Percentiles rank a stretch among this genome's conserved stretches.
Evolutionary conservation across 176 grass and related monocot species (phyloP).

Genomic region (Guadua angustifolia): DNA sequence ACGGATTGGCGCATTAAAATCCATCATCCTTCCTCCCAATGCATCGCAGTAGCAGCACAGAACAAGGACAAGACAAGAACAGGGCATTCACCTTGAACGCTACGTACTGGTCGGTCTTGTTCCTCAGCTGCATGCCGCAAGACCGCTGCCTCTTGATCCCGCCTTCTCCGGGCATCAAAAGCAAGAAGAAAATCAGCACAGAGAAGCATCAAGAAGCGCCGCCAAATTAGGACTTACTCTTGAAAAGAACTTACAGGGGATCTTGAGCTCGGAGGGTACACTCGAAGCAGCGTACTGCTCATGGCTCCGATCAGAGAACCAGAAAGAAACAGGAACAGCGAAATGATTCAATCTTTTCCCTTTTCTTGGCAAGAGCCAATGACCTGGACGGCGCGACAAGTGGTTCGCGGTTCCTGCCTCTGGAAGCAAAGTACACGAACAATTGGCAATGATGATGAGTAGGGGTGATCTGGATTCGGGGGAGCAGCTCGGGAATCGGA

Average conservation of each 20-base stretch:
- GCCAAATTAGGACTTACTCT: neutral
- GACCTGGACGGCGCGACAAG: conserved; percentile 3
- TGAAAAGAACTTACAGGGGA: conserved; percentile 64
- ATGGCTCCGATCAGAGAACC: conserved; percentile 35
- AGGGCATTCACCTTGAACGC: conserved; percentile 75
- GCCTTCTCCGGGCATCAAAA: conserved; percentile 43
- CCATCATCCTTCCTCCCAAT: neutral
- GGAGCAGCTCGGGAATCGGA: conserved; percentile 22
- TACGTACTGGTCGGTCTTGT: conserved; percentile 72
- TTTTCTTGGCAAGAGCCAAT: conserved; percentile 33
- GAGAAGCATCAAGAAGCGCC: conserved; percentile 14
- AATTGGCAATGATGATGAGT: conserved; percentile 42
- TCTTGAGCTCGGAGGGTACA: conserved; percentile 82
- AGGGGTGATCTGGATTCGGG: conserved; percentile 9
- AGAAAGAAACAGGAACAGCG: neutral
- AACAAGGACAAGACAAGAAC: neutral
- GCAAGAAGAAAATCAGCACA: conserved; percentile 32
- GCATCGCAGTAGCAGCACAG: neutral
- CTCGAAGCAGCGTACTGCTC: conserved; percentile 73
- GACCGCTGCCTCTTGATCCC: conserved; percentile 80
- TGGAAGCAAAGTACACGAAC: conserved; percentile 51
- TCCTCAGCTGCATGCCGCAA: conserved; percentile 79
- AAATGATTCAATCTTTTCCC: neutral
- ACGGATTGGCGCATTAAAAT: neutral
- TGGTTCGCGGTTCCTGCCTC: conserved; percentile 51